Percentiles rank a stretch among this genome's conserved stretches.
Evolutionary conservation across 345 rosid species (phyloP).

Genomic region (Sonneratia caseolaris): DNA sequence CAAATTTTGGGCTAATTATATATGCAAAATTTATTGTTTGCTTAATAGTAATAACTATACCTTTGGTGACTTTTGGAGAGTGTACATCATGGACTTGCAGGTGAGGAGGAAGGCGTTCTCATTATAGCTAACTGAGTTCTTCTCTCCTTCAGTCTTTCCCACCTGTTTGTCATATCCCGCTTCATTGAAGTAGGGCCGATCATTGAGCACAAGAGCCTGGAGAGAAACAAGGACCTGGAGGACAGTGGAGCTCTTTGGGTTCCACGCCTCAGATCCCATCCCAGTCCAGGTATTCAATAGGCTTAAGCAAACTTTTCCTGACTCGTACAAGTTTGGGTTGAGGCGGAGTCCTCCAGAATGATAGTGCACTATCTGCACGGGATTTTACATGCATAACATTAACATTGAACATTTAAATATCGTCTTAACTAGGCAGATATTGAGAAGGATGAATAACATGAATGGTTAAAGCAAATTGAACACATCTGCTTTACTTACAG

Average conservation of each 20-base stretch:
- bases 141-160: slow-evolving; percentile 85
- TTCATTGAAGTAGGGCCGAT: slow-evolving; percentile 90
- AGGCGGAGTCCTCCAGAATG: slow-evolving; percentile 79
- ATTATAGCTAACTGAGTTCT: slow-evolving; percentile 73
- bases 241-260: slow-evolving; percentile 56
- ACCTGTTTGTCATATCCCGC: slow-evolving; percentile 80
- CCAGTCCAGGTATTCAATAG: slow-evolving; percentile 92
- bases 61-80: slow-evolving; percentile 64
- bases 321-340: slow-evolving; percentile 85
- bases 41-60: slow-evolving; percentile 9
- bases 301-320: slow-evolving; percentile 85
- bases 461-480: neutral
- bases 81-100: slow-evolving; percentile 80
- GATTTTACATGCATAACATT: too few species aligned
- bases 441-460: neutral
- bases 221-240: slow-evolving; percentile 92
- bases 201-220: slow-evolving; percentile 93
- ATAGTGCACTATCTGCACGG: slow-evolving; percentile 65
- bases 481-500: slow-evolving; percentile 38
- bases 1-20: too few species aligned
- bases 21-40: too few species aligned
- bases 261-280: slow-evolving; percentile 79
- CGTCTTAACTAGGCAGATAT: neutral
- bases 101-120: slow-evolving; percentile 75
- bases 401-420: too few species aligned